Conservation (phyloP, 1,139 yeast genomes). For the Geotrichum citri-aurantii region DNA sequence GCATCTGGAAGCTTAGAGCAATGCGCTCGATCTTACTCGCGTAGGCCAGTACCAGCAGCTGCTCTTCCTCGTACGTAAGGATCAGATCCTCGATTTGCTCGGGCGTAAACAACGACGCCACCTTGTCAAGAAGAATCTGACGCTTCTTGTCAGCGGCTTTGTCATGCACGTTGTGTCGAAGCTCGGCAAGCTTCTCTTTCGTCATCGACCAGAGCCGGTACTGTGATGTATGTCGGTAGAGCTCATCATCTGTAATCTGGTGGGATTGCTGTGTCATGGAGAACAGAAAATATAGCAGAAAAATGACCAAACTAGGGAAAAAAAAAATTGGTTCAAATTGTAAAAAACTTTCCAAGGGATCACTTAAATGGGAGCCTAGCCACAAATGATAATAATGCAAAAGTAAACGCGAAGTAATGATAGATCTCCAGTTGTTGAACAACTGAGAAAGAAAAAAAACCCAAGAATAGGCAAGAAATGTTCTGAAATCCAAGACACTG, state of each 20-base stretch:
- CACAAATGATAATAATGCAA: not conserved
- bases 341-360: too few relatives aligned
- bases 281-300: not conserved
- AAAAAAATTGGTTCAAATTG: too few relatives aligned
- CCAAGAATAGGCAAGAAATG: not conserved
- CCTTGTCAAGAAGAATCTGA: constrained; percentile 32
- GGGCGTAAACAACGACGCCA: constrained; percentile 5
- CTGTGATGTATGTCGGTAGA: constrained; percentile 83
- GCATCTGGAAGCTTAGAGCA: constrained; percentile 51
- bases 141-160: constrained; percentile 45
- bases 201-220: constrained; percentile 82
- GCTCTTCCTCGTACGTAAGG: constrained; percentile 64
- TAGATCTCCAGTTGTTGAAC: not conserved
- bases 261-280: constrained; percentile 6
- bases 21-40: constrained; percentile 63
- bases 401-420: not conserved
- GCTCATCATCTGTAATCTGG: constrained; percentile 54
- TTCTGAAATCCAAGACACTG: too few relatives aligned
- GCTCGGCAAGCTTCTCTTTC: constrained; percentile 45
- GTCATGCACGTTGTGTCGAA: constrained; percentile 47
- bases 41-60: constrained; percentile 58
- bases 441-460: not conserved
- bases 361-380: not conserved
- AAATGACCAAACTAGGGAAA: not conserved
- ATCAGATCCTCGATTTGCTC: constrained; percentile 10